phyloP scores from a whole-genome alignment of 192 early-diverging fungal genomes.

The Ramicandelaber brevisporus region DNA sequence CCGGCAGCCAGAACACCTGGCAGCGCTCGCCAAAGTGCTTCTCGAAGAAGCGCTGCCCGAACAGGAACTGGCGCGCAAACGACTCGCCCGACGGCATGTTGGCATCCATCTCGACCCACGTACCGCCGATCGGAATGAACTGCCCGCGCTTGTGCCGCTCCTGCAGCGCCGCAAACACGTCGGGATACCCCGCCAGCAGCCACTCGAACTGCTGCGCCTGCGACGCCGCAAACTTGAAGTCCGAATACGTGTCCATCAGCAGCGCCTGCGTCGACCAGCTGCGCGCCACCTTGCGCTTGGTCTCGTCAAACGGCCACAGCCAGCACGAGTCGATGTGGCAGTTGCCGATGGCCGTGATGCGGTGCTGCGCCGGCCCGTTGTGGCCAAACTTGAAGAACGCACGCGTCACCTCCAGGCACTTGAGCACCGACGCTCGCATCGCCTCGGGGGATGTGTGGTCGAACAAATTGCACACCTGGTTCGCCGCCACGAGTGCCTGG shows the following conservation, averaged over 20 bases:
- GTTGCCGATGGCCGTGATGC: slow-evolving; percentile 76
- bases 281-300: slow-evolving; percentile 75
- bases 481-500: slow-evolving; percentile 66
- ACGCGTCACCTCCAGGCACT: slow-evolving; percentile 44
- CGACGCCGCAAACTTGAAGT: slow-evolving; percentile 77
- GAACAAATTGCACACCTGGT: slow-evolving; percentile 54
- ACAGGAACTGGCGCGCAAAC: slow-evolving; percentile 77
- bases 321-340: slow-evolving; percentile 85
- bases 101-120: slow-evolving; percentile 98
- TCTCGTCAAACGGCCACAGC: slow-evolving; percentile 96
- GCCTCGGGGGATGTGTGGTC: slow-evolving; percentile 16
- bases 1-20: slow-evolving; percentile 83
- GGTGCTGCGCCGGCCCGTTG: slow-evolving; percentile 31
- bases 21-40: slow-evolving; percentile 39
- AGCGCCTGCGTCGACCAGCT: slow-evolving; percentile 60
- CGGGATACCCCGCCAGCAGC: slow-evolving; percentile 60
- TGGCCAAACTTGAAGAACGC: no score
- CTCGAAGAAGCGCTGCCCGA: slow-evolving; percentile 75
- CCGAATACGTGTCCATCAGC: slow-evolving; percentile 66
- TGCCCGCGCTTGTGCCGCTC: slow-evolving; percentile 37
- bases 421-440: slow-evolving; percentile 14
- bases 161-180: slow-evolving; percentile 50
- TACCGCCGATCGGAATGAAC: slow-evolving; percentile 85
- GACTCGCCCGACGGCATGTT: slow-evolving; percentile 92
- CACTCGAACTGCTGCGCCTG: slow-evolving; percentile 97